Evolutionary conservation across 176 grass and related monocot genomes (phyloP), one percentile per base, ranked within the genome.

Genomic region (Aegilops bicornis): DNA sequence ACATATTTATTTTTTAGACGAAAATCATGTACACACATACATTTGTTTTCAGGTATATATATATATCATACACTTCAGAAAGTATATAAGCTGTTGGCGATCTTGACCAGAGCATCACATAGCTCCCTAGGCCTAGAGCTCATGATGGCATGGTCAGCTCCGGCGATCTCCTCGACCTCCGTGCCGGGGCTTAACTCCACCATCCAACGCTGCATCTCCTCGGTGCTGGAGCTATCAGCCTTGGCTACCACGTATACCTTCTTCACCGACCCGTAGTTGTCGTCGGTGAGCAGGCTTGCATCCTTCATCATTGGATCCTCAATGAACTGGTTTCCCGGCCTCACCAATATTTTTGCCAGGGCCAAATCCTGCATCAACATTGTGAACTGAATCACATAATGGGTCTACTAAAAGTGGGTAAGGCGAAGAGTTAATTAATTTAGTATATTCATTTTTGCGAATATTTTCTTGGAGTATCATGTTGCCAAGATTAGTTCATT

Each of bases 141-240:
- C 92, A 94, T 91, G 27, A 84, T 64, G 79, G 85, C 85, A 11
- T 94, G 92, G 79, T 91, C 92, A 1, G 54, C 54, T 58, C 54
- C 54, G 6, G 54, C 19, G 1, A 87, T 87, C 76, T 89, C 80
- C 25, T 67, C 24, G 13, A 89, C 83, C 48, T 91, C 61, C 2
- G 80, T 69, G 23, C 58, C 83, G 0, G 83, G 79, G 86, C 86
- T 91, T 10, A 82, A 76, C 32, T 6, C 19, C 9, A 91, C 59
- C 86, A 93, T 78, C 92, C 92, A 93, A 13, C 69, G 83, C 62
- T 91, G 89, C 15, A 88, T 36, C 6, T 93, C 79, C 86, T 88
- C 73, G 17, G 42, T 30, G 58, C 77, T 83, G 58, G 85, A 86
- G 6, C 6, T 17, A 42, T 90, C 91, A 27, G 77, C 84, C 82